Percentiles rank a stretch among this genome's conserved stretches.
Evolutionary conservation across 805 yeast genomes (phyloP).

Genomic region (Schizosaccharomyces octosporus): DNA sequence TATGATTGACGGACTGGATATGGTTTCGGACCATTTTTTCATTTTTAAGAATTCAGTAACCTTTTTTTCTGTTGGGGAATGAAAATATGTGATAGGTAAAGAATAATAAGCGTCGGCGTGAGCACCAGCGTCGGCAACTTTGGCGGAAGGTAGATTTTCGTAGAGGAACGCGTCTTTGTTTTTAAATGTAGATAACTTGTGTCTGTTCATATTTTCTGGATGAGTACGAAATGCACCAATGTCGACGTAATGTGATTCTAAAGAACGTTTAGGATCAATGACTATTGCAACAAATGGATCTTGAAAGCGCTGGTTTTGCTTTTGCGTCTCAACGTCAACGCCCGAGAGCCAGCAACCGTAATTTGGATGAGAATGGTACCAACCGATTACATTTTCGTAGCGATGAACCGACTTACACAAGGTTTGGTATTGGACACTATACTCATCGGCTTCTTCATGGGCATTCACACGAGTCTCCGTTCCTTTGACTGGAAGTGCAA

Average conservation of each 20-base stretch:
- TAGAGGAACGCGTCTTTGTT: neutral
- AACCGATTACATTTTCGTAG: slow-evolving; percentile 66
- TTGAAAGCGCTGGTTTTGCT: slow-evolving; percentile 61
- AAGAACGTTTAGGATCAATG: slow-evolving; percentile 49
- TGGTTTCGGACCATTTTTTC: slow-evolving; percentile 23
- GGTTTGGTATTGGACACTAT: slow-evolving; percentile 65
- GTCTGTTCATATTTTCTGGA: slow-evolving; percentile 15
- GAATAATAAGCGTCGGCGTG: slow-evolving; percentile 49
- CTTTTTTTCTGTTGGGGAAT: slow-evolving; percentile 25
- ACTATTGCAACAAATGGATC: slow-evolving; percentile 82
- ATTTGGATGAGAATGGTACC: slow-evolving; percentile 96
- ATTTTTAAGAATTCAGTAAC: slow-evolving; percentile 22
- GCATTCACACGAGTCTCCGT: slow-evolving; percentile 81
- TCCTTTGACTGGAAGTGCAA: slow-evolving; percentile 79
- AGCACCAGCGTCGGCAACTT: slow-evolving; percentile 39
- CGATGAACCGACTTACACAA: slow-evolving; percentile 25
- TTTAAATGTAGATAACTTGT: neutral
- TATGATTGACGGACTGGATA: slow-evolving; percentile 9
- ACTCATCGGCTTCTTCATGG: slow-evolving; percentile 78
- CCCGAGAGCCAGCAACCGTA: slow-evolving; percentile 92
- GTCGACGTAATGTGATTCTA: slow-evolving; percentile 38
- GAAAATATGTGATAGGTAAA: slow-evolving; percentile 35
- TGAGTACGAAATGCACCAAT: slow-evolving; percentile 76
- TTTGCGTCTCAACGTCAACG: slow-evolving; percentile 76
- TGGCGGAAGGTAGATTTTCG: slow-evolving; percentile 9